phyloP scores from a whole-genome alignment of 2,329 filamentous ascomycete genomes.

The Ustulina deusta region DNA sequence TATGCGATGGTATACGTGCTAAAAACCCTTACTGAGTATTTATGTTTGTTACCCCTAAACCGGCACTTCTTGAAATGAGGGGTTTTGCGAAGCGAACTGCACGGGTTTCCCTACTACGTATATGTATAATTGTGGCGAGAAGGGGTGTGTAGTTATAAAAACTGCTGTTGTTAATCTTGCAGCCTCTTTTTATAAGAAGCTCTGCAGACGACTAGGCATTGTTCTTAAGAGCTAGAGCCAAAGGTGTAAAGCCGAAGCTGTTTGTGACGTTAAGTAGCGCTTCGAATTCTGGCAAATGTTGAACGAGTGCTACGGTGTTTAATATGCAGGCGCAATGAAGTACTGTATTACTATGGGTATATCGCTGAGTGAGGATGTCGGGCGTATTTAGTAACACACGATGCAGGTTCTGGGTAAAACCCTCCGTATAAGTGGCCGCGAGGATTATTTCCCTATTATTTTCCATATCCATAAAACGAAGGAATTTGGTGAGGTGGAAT shows the following conservation, averaged over 20 bases:
- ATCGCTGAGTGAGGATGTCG: slow-evolving; percentile 7
- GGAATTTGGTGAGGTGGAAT: background rate
- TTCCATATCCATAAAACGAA: slow-evolving; percentile 8
- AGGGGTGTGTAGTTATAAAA: background rate
- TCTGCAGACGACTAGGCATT: slow-evolving; percentile 3
- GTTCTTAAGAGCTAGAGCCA: background rate
- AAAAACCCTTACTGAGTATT: background rate
- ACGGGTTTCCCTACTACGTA: background rate
- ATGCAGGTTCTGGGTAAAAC: background rate
- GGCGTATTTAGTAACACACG: slow-evolving; percentile 1
- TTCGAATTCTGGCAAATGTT: slow-evolving; percentile 3
- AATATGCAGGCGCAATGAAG: slow-evolving; percentile 27
- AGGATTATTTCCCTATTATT: background rate
- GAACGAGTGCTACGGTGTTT: background rate
- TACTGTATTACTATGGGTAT: slow-evolving; percentile 6
- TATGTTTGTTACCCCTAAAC: no score
- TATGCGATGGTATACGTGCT: background rate
- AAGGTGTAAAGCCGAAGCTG: background rate
- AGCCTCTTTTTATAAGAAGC: slow-evolving; percentile 25
- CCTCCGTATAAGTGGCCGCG: background rate
- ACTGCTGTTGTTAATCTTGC: background rate
- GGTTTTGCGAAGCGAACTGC: background rate
- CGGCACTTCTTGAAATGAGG: background rate
- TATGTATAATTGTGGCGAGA: background rate
- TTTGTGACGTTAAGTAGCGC: background rate